These are phyloP conservation scores for Penicillium sp. DNA, from an alignment of 2,329 filamentous ascomycete species.

Conservation along the genomic window DNA sequence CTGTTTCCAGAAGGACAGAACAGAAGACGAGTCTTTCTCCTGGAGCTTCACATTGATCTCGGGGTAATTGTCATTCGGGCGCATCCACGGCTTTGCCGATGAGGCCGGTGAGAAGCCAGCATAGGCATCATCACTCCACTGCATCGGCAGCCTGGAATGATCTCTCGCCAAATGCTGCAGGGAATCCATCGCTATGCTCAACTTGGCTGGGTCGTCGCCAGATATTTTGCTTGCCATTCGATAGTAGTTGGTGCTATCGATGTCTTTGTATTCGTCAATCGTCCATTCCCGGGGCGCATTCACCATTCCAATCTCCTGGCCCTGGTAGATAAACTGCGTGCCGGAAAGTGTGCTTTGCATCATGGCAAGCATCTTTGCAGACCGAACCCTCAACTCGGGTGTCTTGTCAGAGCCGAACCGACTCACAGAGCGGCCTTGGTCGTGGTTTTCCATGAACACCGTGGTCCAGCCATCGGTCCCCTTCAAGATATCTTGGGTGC, in stretches of 20 bases:
- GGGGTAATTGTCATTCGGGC: constrained; percentile 51
- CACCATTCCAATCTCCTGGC: constrained; percentile 60
- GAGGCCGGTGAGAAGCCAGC: constrained; percentile 64
- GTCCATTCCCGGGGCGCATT: constrained; percentile 52
- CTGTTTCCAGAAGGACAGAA: constrained; percentile 59
- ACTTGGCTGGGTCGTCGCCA: constrained; percentile 39
- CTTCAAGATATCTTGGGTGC: constrained; percentile 51
- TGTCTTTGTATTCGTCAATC: constrained; percentile 42
- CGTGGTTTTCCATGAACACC: constrained; percentile 63
- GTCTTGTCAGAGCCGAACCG: constrained; percentile 52
- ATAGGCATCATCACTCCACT: constrained; percentile 57
- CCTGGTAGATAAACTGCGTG: constrained; percentile 59
- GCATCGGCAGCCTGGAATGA: constrained; percentile 66
- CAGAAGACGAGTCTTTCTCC: constrained; percentile 40
- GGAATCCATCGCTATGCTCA: constrained; percentile 46
- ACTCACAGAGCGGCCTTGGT: constrained; percentile 56
- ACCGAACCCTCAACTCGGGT: constrained; percentile 41
- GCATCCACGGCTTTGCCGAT: constrained; percentile 58
- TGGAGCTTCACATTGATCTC: constrained; percentile 50
- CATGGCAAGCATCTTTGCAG: constrained; percentile 55
- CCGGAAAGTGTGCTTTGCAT: constrained; percentile 49
- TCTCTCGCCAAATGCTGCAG: constrained; percentile 58
- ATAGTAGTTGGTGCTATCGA: constrained; percentile 51
- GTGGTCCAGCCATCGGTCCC: constrained; percentile 55
- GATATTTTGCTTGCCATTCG: constrained; percentile 30